Evolutionary conservation across 2,329 filamentous ascomycete genomes (phyloP).

Genomic region (Aspergillus vadensis): DNA sequence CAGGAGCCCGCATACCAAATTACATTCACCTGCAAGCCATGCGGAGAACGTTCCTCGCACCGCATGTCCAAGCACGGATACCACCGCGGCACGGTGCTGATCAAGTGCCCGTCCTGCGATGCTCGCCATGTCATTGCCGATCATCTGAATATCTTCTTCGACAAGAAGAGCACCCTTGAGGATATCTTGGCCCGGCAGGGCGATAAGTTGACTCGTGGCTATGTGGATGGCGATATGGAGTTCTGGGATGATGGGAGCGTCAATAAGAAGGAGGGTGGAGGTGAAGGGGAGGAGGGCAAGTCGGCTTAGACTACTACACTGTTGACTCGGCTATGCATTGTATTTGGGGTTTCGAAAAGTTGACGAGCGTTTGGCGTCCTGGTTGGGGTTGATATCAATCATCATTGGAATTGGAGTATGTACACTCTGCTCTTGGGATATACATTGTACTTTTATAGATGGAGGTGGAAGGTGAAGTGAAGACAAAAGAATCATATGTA

Average conservation of each 20-base stretch:
- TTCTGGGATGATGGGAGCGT: conserved; percentile 77
- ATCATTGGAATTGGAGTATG: conserved; percentile 6
- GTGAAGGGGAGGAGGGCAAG: conserved; percentile 7
- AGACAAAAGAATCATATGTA: conserved; percentile 5
- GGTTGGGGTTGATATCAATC: not conserved
- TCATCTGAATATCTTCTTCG: conserved; percentile 67
- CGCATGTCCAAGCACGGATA: conserved; percentile 92
- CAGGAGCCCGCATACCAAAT: conserved; percentile 75
- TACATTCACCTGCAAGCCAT: conserved; percentile 90
- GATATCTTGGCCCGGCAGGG: conserved; percentile 45
- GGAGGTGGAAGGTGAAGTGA: not conserved
- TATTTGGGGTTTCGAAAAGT: not conserved
- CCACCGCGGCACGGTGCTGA: conserved; percentile 83
- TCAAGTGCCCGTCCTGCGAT: conserved; percentile 82
- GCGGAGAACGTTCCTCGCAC: conserved; percentile 77
- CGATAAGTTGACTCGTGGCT: conserved; percentile 78
- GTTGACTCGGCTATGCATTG: too few species aligned
- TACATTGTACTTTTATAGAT: not conserved
- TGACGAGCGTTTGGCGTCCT: not conserved
- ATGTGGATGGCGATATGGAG: conserved; percentile 81
- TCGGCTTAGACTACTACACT: too few species aligned
- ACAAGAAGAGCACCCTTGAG: conserved; percentile 45
- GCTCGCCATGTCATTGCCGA: conserved; percentile 91
- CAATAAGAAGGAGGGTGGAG: conserved; percentile 25
- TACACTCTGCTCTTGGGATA: conserved; percentile 23